A percentile compares a stretch with the other conserved stretches of the same genome.
Conservation (phyloP, 305 asterid genomes). For the Rubia tinctorum region DNA sequence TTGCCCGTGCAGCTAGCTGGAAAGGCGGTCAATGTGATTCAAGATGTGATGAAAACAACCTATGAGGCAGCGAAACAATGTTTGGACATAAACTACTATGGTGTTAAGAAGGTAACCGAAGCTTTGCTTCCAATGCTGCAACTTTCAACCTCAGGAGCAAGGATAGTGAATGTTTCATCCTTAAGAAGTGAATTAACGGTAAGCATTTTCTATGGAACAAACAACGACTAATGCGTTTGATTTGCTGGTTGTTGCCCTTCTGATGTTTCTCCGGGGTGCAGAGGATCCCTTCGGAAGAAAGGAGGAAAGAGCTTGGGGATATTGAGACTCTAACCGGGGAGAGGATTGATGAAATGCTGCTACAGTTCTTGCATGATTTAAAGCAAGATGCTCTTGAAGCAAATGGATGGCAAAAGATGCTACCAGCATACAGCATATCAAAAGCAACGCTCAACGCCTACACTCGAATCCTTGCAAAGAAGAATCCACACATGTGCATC, state of each 20-base stretch:
- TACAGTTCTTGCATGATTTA: constrained; percentile 50
- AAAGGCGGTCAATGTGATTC: constrained; percentile 45
- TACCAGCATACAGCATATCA: constrained; percentile 82
- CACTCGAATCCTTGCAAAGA: constrained; percentile 70
- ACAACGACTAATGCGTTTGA: neutral
- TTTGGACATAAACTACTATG: constrained; percentile 67
- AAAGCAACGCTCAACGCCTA: constrained; percentile 74
- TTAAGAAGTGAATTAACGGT: constrained; percentile 63
- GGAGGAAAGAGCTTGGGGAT: constrained; percentile 59
- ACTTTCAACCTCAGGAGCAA: constrained; percentile 55
- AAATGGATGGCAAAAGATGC: constrained; percentile 83
- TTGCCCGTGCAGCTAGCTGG: constrained; percentile 59
- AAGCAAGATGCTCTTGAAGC: constrained; percentile 45
- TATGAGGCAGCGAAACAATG: constrained; percentile 55
- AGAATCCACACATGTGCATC: constrained; percentile 56
- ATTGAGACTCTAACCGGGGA: constrained; percentile 55
- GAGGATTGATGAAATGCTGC: constrained; percentile 48
- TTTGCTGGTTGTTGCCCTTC: neutral
- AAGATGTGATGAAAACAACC: constrained; percentile 54
- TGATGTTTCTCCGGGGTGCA: constrained; percentile 22
- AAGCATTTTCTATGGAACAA: constrained; percentile 16
- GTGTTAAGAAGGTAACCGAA: constrained; percentile 65
- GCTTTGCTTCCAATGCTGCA: constrained; percentile 68
- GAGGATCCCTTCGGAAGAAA: constrained; percentile 60
- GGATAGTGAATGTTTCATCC: constrained; percentile 70